Evolutionary conservation across 805 yeast genomes (phyloP).

Genomic region (Metschnikowia santaceciliae): DNA sequence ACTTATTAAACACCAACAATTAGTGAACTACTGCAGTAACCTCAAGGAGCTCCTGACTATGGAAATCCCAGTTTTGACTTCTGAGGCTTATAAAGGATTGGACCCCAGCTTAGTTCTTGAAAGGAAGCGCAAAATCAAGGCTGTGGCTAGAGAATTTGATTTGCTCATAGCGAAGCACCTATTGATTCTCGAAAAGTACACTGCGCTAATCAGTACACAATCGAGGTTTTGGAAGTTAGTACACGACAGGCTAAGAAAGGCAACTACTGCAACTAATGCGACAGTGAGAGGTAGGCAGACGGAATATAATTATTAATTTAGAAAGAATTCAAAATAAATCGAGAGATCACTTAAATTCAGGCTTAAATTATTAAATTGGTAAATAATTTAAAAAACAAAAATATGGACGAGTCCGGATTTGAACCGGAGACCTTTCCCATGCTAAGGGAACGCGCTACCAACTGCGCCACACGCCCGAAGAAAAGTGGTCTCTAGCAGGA

Average conservation of each 20-base stretch:
- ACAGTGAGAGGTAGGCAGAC: neutral
- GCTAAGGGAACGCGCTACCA: slow-evolving; percentile 83
- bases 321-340: slow-evolving; percentile 14
- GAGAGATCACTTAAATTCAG: too few relatives aligned
- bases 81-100: slow-evolving; percentile 3
- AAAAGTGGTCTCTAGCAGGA: slow-evolving; percentile 76
- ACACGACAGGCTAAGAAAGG: slow-evolving; percentile 14
- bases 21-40: slow-evolving; percentile 21
- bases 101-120: neutral
- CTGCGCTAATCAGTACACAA: slow-evolving; percentile 20
- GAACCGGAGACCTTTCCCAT: slow-evolving; percentile 79
- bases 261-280: neutral
- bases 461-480: slow-evolving; percentile 74
- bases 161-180: slow-evolving; percentile 25
- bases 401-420: slow-evolving; percentile 73
- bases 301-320: neutral
- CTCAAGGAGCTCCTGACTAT: slow-evolving; percentile 21
- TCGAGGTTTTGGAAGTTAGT: slow-evolving; percentile 26
- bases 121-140: slow-evolving; percentile 7
- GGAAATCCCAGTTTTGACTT: slow-evolving; percentile 16
- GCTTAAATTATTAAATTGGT: too few relatives aligned
- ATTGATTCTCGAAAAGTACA: slow-evolving; percentile 27
- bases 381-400: slow-evolving; percentile 22
- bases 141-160: slow-evolving; percentile 19
- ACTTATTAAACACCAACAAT: slow-evolving; percentile 19